Evolutionary conservation across 2,329 filamentous ascomycete genomes (phyloP), one percentile per base, ranked within the genome.

Genomic region (Aspergillus texensis): DNA sequence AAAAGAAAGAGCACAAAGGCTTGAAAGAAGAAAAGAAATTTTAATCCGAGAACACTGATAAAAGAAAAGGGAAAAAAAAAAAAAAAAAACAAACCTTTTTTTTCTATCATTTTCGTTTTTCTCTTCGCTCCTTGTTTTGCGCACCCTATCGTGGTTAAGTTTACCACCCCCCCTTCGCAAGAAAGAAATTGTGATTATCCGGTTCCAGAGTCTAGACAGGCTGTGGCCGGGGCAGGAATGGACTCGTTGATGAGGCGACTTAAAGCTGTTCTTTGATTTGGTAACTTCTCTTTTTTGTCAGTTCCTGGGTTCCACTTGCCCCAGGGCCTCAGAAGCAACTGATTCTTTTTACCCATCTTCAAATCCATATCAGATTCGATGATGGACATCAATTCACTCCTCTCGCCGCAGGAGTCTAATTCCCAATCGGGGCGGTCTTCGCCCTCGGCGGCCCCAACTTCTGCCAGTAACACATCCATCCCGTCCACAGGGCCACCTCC

Each of bases 341-440:
- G 59, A 57, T 60, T 53, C 54, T 43, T 62, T 64, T 62, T 67
- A 62, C 62, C 57, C 57, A 62, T 57, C 55, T 62, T 67, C 55
- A 61, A 59, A 52, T 32, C n/a, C 48, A n/a, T 36, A 55, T 52
- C 48, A 53, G 41, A 52, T 55, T 61, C 59, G 65, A 75, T 68
- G 34, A 82, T 82, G 80, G 80, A 82, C 66, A 81, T 82, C 70
- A 81, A 77, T 69, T 80, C 77, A 28, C 76, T 82, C 41, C 78
- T 82, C 63, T 82, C 80, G 60, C 79, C 79, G 58, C 73, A 77
- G 69, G 79, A 81, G 62, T 75, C 77, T 46, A 76, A 79, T 67
- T 71, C 76, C 19, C 75, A 79, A 55, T 72, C 76, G 43, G 71
- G 74, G 64, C 76, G 71, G 64, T 74, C 77, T 16, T 74, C 75